A percentile compares a stretch with the other conserved stretches of the same genome.
These are phyloP conservation scores for Scopulariopsis brevicaulis DNA, from an alignment of 2,329 filamentous ascomycete genomes.

Conservation along the genomic window DNA sequence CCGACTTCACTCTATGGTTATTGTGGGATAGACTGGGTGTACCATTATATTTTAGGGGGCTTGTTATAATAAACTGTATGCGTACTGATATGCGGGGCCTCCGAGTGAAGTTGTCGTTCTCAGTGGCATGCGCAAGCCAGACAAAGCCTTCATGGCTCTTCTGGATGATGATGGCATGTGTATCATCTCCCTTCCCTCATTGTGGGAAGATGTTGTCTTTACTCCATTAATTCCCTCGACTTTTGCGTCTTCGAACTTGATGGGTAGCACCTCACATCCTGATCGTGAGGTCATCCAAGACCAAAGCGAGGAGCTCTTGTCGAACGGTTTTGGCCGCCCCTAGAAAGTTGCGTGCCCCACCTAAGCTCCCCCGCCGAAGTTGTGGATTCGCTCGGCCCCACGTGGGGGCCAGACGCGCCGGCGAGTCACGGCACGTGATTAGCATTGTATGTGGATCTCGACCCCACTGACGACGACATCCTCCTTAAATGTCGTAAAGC, in stretches of 20 bases:
- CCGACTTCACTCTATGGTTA: slow-evolving; percentile 3
- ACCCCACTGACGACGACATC: not conserved
- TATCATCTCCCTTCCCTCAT: no score
- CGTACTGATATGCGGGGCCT: not conserved
- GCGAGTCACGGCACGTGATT: not conserved
- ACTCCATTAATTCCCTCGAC: no score
- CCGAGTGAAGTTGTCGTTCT: not conserved
- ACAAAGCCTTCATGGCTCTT: no score
- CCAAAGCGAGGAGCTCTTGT: no score
- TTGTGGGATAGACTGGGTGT: not conserved
- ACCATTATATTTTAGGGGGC: not conserved
- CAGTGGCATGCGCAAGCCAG: no score
- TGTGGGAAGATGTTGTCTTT: no score
- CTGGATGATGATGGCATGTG: no score
- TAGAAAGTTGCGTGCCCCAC: not conserved
- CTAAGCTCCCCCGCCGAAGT: not conserved
- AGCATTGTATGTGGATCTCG: not conserved
- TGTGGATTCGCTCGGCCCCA: not conserved
- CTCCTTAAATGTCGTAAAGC: not conserved
- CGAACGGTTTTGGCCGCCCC: no score
- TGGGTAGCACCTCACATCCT: no score
- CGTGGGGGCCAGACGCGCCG: not conserved
- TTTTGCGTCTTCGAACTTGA: no score
- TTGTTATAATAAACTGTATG: not conserved
- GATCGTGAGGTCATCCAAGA: no score